Base-by-base conservation (phyloP, 2,329 filamentous ascomycete species). In the Neopestalotiopsis rosae region DNA sequence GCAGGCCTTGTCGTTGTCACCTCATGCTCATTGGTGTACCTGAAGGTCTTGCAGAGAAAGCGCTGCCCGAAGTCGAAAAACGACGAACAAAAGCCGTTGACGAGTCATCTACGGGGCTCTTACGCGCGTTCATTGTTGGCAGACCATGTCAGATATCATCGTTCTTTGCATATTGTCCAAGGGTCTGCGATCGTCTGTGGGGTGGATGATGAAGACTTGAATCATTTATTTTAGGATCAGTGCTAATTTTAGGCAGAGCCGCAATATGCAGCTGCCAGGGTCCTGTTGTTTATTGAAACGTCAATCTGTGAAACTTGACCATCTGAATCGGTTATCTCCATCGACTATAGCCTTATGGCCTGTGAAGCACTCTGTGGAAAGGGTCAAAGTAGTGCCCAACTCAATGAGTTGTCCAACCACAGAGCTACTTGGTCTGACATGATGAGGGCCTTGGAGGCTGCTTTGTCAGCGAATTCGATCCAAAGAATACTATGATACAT, bases 211-310 rank as follows among this genome's bases (percentile, higher is more conserved):
- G 45, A 24, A 30, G 14, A 17, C 42, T 40, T 52, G 34, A 10
- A 3, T 14, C 1, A 10, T 42, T 14, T 65, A 65, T 61, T 65
- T 61, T 61, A 30, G 62, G 62, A 28, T 20, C 14, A n/a, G 17
- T 68, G 28, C 52, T 66, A 61, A 58, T 65, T 68, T 65, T 49
- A 24, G 52, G 38, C n/a, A 45, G 57, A 69, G 67, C 67, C 67
- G 62, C 67, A 69, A 61, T 56, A 64, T 66, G 67, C 67, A 69
- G 32, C 34, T 32, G 62, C 49, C n/a, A 13, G 67, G 57, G 63
- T 66, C 42, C 57, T 56, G 66, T 63, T 69, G 67, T 62, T 69
- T 69, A 69, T 56, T 69, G 67, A 58, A 63, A 69, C 67, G 67
- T 66, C 67, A 42, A 10, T 10, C 61, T 28, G 24, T 63, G n/a